Evolutionary conservation across 2,329 filamentous ascomycete genomes (phyloP).

Genomic region (Aureobasidium melanogenum): DNA sequence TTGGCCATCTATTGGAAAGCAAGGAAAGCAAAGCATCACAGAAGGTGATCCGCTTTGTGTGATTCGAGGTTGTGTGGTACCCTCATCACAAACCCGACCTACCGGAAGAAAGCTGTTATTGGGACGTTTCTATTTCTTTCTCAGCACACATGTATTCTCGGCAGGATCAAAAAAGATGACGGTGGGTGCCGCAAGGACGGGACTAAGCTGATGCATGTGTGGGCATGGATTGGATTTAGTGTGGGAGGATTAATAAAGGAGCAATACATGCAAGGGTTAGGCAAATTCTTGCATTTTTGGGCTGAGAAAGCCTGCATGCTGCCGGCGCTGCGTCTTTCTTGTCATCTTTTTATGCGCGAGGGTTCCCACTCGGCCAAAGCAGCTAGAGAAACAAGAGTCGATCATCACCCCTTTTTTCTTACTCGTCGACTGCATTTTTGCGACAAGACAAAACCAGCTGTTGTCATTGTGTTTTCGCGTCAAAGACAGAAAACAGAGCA

Average conservation of each 20-base stretch:
- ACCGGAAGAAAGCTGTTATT: background rate
- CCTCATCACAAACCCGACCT: background rate
- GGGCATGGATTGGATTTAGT: background rate
- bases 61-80: slow-evolving; percentile 8
- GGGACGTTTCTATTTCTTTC: background rate
- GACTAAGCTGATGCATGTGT: background rate
- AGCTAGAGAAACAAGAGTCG: background rate
- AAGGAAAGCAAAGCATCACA: background rate
- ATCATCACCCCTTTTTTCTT: background rate
- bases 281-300: background rate
- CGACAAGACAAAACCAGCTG: background rate
- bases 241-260: slow-evolving; percentile 5
- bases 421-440: slow-evolving; percentile 1
- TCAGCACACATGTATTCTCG: background rate
- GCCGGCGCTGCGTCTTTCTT: background rate
- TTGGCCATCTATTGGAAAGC: background rate
- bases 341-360: background rate
- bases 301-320: background rate
- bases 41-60: background rate
- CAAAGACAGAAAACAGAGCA: background rate
- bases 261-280: slow-evolving; percentile 4
- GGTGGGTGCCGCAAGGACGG: slow-evolving; percentile 1
- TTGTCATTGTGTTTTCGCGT: background rate
- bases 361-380: background rate
- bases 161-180: slow-evolving; percentile 9